Base-by-base conservation (phyloP, 1,139 yeast genomes). In the Kluyveromyces marxianus region DNA sequence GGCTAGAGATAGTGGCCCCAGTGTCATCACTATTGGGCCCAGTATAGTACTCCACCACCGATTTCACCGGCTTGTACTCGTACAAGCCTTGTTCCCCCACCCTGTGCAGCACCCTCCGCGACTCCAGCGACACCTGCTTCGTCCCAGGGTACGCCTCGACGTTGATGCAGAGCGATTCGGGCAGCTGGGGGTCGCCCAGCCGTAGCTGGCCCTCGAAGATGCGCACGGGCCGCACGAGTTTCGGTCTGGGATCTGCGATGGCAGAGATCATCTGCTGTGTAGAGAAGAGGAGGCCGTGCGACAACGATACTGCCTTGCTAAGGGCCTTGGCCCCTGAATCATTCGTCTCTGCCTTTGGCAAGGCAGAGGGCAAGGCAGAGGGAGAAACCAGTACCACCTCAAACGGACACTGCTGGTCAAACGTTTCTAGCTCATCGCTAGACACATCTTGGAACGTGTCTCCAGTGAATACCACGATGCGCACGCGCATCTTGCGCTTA, bases 141-240 rank as follows among this genome's bases (percentile, higher is more conserved):
- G 76, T 74, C 4, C 83, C 83, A 0, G 92, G 86, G 54, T 68
- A 85, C 0, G 83, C 80, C 53, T 82, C 87, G 0, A 83, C 81
- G 21, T 66, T 63, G n/a, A 79, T 63, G n/a, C 58, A 48, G 3
- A 72, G 27, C 46, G 66, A 62, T 67, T 7, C 59, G 55, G 21
- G 39, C 34, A 14, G 35, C 8, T 32, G 42, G 47, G 67, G 65
- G 4, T 70, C 68, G 21, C 76, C 75, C 3, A 72, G 48, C 42
- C 76, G 54, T 10, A 72, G 50, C 35, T 66, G 67, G 1, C 74
- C 74, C 4, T 59, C 49, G 50, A 70, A 71, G 0, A 63, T 50
- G 30, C 65, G 55, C 1, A 67, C 62, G 1, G 76, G 73, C 47
- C 67, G 63, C 4, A 67, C 67, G 3, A 48, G 32, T 4, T 48